Evolutionary conservation across 352 stramenopile species (phyloP).

Genomic region (Globisporangium paroecandrum): DNA sequence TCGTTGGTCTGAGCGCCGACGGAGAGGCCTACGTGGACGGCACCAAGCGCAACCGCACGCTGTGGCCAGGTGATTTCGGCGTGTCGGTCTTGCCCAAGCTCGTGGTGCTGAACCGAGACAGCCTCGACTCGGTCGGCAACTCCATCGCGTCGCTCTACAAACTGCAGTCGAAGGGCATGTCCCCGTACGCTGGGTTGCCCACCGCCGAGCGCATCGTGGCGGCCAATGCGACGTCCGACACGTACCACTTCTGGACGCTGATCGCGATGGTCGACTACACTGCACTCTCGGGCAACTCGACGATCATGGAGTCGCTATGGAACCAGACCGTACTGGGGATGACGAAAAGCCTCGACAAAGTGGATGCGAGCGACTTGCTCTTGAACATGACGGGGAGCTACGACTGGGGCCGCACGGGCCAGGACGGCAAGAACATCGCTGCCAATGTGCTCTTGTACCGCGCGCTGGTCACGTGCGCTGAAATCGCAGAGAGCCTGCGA

Average conservation of each 20-base stretch:
- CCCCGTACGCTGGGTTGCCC: not conserved
- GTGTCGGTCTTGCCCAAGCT: slow-evolving; percentile 27
- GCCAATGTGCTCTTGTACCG: slow-evolving; percentile 34
- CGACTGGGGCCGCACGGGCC: slow-evolving; percentile 34
- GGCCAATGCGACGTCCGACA: slow-evolving; percentile 29
- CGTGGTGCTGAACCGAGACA: slow-evolving; percentile 30
- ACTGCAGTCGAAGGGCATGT: not conserved
- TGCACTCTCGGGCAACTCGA: slow-evolving; percentile 22
- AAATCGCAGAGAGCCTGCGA: not conserved
- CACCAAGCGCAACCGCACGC: not conserved
- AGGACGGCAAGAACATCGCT: slow-evolving; percentile 39
- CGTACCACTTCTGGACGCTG: slow-evolving; percentile 41
- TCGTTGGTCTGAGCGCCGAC: not conserved
- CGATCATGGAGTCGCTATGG: slow-evolving; percentile 12
- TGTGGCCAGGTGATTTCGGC: slow-evolving; percentile 33
- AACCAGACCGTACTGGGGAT: not conserved
- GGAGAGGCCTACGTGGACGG: slow-evolving; percentile 1
- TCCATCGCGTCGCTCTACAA: slow-evolving; percentile 26
- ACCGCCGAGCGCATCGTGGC: not conserved
- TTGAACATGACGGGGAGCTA: slow-evolving; percentile 23
- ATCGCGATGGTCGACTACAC: slow-evolving; percentile 35
- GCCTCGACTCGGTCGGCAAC: slow-evolving; percentile 27
- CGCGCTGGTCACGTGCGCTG: slow-evolving; percentile 15
- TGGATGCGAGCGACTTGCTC: not conserved
- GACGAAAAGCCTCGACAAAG: not conserved